These are phyloP conservation scores for Fusarium buharicum DNA, from an alignment of 2,329 filamentous ascomycete species.

Conservation along the genomic window DNA sequence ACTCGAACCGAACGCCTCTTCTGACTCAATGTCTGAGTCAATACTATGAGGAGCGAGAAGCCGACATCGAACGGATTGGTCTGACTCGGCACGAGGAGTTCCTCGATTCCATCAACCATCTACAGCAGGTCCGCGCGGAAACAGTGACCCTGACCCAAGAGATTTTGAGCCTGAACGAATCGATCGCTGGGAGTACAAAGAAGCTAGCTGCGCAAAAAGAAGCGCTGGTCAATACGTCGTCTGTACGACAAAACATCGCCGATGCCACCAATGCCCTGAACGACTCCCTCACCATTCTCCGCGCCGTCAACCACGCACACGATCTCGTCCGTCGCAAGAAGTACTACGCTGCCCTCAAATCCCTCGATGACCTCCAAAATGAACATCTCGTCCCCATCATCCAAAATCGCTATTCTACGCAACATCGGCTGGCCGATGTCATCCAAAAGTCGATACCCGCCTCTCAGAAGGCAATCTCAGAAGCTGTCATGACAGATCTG, in stretches of 20 bases:
- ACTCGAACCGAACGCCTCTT: constrained; percentile 75
- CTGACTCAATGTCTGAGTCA: constrained; percentile 76
- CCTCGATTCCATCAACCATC: constrained; percentile 88
- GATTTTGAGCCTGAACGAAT: constrained; percentile 91
- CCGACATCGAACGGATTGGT: constrained; percentile 93
- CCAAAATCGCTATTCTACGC: constrained; percentile 86
- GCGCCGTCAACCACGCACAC: constrained; percentile 93
- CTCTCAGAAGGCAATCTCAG: constrained; percentile 91
- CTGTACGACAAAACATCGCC: constrained; percentile 93
- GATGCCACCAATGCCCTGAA: constrained; percentile 89
- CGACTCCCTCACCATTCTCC: constrained; percentile 90
- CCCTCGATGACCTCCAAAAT: constrained; percentile 94
- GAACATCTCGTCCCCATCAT: constrained; percentile 82
- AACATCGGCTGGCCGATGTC: constrained; percentile 93
- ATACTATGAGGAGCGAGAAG: constrained; percentile 87
- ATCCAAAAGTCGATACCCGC: constrained; percentile 96
- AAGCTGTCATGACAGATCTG: constrained; percentile 95
- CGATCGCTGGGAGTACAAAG: constrained; percentile 94
- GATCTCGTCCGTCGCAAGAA: constrained; percentile 92
- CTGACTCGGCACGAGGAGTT: constrained; percentile 98
- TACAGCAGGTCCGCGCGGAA: constrained; percentile 91
- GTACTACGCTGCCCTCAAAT: constrained; percentile 93
- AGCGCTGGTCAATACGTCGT: constrained; percentile 89
- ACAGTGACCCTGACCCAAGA: constrained; percentile 89
- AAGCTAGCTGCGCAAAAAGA: constrained; percentile 95